Percentiles rank a stretch among this genome's conserved stretches.
phyloP scores from a whole-genome alignment of 768 basidiomycete genomes.

The Tylopilus intermedius region DNA sequence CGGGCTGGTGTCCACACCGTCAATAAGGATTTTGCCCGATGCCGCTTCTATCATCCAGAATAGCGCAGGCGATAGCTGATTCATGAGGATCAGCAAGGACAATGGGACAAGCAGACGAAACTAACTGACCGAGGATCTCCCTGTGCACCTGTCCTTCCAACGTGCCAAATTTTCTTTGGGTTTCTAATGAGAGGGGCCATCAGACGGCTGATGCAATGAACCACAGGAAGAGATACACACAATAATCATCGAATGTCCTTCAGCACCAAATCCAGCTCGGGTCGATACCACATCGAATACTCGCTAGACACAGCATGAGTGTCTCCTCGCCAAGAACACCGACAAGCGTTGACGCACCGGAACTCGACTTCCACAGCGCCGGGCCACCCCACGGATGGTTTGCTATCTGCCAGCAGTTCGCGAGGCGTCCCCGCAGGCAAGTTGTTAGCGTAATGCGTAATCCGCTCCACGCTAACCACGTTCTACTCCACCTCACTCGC shows the following conservation, averaged over 20 bases:
- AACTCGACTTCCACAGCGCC: conserved; percentile 69
- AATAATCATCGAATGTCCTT: conserved; percentile 66
- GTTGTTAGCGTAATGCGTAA: conserved; percentile 69
- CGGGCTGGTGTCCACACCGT: conserved; percentile 70
- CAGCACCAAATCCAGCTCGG: conserved; percentile 76
- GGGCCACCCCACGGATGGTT: conserved; percentile 66
- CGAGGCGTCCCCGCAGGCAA: conserved; percentile 70
- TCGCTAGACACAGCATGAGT: conserved; percentile 34
- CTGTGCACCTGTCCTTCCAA: conserved; percentile 78
- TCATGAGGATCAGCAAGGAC: background rate
- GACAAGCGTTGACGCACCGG: conserved; percentile 37
- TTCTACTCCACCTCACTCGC: conserved; percentile 89
- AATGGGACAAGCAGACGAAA: background rate
- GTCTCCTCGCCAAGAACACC: background rate
- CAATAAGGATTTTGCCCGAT: conserved; percentile 63
- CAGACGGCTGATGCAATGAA: background rate
- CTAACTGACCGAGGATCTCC: conserved; percentile 64
- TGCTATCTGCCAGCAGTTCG: conserved; percentile 56
- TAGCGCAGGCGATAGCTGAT: conserved; percentile 59
- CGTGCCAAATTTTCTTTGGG: conserved; percentile 83
- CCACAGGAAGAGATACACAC: conserved; percentile 34
- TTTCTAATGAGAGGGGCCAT: conserved; percentile 37
- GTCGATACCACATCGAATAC: conserved; percentile 76
- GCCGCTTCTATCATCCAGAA: conserved; percentile 75
- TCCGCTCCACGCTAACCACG: conserved; percentile 84